Conservation (phyloP, 129 eudicot species). For the Erigeron canadensis region DNA sequence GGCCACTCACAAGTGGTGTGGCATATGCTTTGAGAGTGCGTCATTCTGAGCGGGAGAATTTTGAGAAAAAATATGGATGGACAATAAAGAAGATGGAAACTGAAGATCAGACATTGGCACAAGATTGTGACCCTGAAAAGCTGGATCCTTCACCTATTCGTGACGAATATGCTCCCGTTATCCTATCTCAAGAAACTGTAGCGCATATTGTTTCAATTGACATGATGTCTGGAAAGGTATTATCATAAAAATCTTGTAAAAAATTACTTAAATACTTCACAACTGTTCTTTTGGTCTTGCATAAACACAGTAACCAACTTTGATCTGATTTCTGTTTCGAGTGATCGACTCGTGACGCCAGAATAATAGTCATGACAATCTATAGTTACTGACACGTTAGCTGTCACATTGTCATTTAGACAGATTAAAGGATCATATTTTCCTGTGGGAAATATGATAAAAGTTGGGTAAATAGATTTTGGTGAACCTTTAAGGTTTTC, state of each 20-base stretch:
- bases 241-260: not conserved
- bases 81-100: constrained; percentile 87
- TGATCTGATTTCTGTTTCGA: not conserved
- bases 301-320: not conserved
- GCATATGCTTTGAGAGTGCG: constrained; percentile 85
- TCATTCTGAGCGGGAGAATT: constrained; percentile 61
- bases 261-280: not conserved
- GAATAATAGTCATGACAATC: not conserved
- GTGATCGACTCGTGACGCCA: not conserved
- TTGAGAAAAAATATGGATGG: constrained; percentile 82
- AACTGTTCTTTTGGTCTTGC: not conserved
- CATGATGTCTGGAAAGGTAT: constrained; percentile 97
- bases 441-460: not conserved
- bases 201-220: constrained; percentile 85
- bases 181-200: constrained; percentile 84
- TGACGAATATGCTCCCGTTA: constrained; percentile 96
- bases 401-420: not conserved
- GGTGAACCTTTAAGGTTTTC: not conserved
- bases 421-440: not conserved
- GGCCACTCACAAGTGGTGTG: constrained; percentile 95
- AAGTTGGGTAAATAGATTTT: not conserved
- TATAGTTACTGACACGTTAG: not conserved
- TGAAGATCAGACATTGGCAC: constrained; percentile 74
- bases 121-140: constrained; percentile 65
- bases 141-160: constrained; percentile 68